Evolutionary conservation across 495 filamentous ascomycete genomes (phyloP).

Genomic region (Xylaria longipes): DNA sequence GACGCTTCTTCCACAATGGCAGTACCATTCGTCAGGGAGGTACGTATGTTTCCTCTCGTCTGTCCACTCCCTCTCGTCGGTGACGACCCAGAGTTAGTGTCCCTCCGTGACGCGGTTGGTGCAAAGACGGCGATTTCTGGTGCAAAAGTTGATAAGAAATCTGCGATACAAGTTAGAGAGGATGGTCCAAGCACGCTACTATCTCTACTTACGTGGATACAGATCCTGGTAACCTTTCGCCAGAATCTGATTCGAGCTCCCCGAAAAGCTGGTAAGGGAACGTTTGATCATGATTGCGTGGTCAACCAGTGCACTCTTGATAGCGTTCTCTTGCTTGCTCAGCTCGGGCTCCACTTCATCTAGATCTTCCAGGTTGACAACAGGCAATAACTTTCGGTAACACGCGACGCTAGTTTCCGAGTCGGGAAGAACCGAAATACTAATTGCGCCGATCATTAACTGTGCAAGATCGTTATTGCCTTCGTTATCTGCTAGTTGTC

Average conservation of each 20-base stretch:
- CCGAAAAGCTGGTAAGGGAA: constrained; percentile 72
- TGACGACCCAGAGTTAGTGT: constrained; percentile 42
- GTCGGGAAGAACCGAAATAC: constrained; percentile 70
- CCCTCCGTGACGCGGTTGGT: constrained; percentile 43
- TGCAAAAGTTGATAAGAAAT: constrained; percentile 52
- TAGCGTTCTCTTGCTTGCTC: constrained; percentile 77
- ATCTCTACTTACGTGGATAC: constrained; percentile 58
- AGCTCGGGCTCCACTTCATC: constrained; percentile 55
- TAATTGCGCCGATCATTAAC: constrained; percentile 73
- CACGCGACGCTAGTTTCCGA: constrained; percentile 74
- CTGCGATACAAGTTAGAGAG: constrained; percentile 32
- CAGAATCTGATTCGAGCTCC: constrained; percentile 61
- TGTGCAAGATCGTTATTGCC: constrained; percentile 62
- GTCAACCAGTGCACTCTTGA: constrained; percentile 85
- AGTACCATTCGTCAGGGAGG: constrained; percentile 38
- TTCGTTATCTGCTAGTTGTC: constrained; percentile 75
- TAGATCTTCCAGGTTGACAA: constrained; percentile 40
- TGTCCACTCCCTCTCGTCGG: constrained; percentile 34
- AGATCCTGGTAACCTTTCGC: constrained; percentile 50
- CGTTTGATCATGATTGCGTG: constrained; percentile 87
- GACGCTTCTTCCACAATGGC: constrained; percentile 50
- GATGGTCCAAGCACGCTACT: constrained; percentile 31
- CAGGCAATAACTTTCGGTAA: constrained; percentile 73
- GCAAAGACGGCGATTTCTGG: constrained; percentile 66
- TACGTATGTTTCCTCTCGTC: constrained; percentile 33